A percentile compares a stretch with the other conserved stretches of the same genome.
Conservation (phyloP, 495 filamentous ascomycete species). For the Podospora pseudoanserina region DNA sequence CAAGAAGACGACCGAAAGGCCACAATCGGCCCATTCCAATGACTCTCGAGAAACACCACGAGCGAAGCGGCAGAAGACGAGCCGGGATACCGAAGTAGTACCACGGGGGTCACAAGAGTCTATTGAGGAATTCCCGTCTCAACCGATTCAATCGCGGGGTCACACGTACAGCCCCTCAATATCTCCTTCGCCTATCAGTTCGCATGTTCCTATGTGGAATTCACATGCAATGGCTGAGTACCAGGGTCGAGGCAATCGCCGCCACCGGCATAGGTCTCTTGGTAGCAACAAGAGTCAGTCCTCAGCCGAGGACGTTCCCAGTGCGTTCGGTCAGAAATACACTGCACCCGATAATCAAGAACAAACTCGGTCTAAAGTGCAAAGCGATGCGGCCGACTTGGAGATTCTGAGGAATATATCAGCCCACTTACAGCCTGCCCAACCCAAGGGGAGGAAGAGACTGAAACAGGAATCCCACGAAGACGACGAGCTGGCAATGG, state of each 20-base stretch:
- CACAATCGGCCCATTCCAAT: background rate
- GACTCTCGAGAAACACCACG: slow-evolving; percentile 11
- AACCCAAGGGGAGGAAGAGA: slow-evolving; percentile 15
- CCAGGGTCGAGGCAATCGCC: background rate
- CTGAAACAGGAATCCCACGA: background rate
- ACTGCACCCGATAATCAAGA: background rate
- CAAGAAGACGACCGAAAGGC: background rate
- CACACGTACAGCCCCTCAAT: background rate
- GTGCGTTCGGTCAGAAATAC: background rate
- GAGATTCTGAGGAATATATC: slow-evolving; percentile 8
- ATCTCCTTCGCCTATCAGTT: background rate
- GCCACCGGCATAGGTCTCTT: background rate
- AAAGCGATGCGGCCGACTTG: slow-evolving; percentile 19
- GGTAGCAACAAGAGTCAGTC: slow-evolving; percentile 6
- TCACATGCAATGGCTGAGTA: background rate
- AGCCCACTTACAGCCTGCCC: background rate
- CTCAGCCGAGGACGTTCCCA: background rate
- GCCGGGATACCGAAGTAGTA: background rate
- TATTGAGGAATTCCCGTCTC: slow-evolving; percentile 23
- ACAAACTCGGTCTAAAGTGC: background rate
- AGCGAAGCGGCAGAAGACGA: slow-evolving; percentile 30
- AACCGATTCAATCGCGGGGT: background rate
- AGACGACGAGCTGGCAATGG: slow-evolving; percentile 8
- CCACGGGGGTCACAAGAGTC: slow-evolving; percentile 1
- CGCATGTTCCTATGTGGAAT: background rate